Evolutionary conservation across 1,284 basidiomycete genomes (phyloP).

Genomic region (Sporisorium exsertum): DNA sequence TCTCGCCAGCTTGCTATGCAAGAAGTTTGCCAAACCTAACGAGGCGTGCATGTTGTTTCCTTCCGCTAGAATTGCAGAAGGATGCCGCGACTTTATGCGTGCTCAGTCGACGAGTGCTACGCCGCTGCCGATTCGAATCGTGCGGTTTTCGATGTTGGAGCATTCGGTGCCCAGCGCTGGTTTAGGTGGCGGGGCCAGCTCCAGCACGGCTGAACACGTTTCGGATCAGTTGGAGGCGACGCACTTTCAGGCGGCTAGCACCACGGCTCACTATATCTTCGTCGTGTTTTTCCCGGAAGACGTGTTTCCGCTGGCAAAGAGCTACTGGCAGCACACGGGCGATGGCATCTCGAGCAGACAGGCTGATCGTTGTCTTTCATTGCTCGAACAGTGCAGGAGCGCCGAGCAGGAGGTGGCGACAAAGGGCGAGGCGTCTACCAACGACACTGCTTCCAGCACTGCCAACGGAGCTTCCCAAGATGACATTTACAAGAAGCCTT

Average conservation of each 20-base stretch:
- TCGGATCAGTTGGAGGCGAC: constrained; percentile 29
- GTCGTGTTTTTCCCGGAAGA: constrained; percentile 81
- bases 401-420: constrained; percentile 19
- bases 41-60: constrained; percentile 63
- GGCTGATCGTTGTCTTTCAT: constrained; percentile 81
- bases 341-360: constrained; percentile 87
- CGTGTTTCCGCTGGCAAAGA: constrained; percentile 81
- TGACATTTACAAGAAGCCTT: constrained; percentile 43
- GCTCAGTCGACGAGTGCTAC: constrained; percentile 20
- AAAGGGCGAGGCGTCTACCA: constrained; percentile 1
- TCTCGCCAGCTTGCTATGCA: constrained; percentile 48
- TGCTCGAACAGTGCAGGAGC: constrained; percentile 53
- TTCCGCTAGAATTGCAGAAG: constrained; percentile 53
- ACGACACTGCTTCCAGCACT: neutral
- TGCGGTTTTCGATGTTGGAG: constrained; percentile 56
- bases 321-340: constrained; percentile 97
- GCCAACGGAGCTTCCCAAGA: constrained; percentile 1
- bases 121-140: constrained; percentile 55
- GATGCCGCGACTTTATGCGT: constrained; percentile 64
- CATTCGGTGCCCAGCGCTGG: constrained; percentile 14
- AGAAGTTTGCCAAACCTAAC: constrained; percentile 52
- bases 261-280: constrained; percentile 69
- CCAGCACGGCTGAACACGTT: constrained; percentile 41
- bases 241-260: constrained; percentile 28
- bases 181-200: constrained; percentile 13